Percentiles rank a stretch among this genome's conserved stretches.
Evolutionary conservation across 495 filamentous ascomycete genomes (phyloP).

Genomic region (Aspergillus bridgeri): DNA sequence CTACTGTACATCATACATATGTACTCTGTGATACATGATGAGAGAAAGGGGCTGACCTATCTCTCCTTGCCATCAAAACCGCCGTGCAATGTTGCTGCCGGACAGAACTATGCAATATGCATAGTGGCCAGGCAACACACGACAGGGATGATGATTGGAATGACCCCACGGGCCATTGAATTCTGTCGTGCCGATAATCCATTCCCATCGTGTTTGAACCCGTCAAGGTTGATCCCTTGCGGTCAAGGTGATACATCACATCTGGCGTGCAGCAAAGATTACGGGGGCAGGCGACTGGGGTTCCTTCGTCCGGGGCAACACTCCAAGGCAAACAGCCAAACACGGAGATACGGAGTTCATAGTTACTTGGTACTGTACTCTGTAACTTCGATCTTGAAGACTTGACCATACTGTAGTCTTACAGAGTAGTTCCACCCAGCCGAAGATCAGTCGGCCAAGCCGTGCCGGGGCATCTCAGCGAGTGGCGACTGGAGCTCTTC

Average conservation of each 20-base stretch:
- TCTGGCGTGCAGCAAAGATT: neutral
- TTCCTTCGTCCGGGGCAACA: too few relatives aligned
- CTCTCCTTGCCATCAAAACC: neutral
- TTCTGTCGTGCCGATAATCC: neutral
- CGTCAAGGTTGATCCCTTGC: slow-evolving; percentile 7
- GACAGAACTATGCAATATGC: too few relatives aligned
- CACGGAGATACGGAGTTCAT: too few relatives aligned
- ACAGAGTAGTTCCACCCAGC: too few relatives aligned
- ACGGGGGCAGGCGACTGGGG: neutral
- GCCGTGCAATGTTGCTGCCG: neutral
- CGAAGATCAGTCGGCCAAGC: neutral
- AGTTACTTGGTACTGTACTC: too few relatives aligned
- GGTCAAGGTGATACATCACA: slow-evolving; percentile 9
- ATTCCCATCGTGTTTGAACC: neutral
- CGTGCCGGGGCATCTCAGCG: too few relatives aligned
- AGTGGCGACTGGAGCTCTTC: neutral
- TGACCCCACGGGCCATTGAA: neutral
- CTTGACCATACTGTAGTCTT: too few relatives aligned
- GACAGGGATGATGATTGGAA: neutral
- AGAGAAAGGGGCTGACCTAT: neutral
- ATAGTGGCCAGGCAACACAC: neutral
- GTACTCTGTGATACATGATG: too few relatives aligned
- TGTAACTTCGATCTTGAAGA: too few relatives aligned
- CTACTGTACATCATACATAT: too few relatives aligned
- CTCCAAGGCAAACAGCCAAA: too few relatives aligned